A percentile compares a stretch with the other conserved stretches of the same genome.
Evolutionary conservation across 1,284 basidiomycete species (phyloP).

Genomic region (Sutorius eximius): DNA sequence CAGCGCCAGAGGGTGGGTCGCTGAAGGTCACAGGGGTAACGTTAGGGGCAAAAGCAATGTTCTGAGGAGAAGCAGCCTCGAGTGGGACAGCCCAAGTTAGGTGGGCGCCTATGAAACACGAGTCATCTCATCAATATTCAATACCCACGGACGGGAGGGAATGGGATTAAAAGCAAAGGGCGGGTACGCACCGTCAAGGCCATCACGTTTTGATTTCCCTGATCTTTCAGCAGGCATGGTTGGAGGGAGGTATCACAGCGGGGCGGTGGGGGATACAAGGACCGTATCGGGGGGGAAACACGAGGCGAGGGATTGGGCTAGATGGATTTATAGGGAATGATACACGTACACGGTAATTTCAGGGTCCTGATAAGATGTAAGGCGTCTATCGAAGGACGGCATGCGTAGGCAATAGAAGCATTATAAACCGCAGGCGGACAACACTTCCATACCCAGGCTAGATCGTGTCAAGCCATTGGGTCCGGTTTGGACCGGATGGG

Average conservation of each 20-base stretch:
- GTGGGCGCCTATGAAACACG: constrained; percentile 42
- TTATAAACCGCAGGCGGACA: constrained; percentile 19
- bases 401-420: constrained; percentile 35
- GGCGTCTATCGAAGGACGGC: constrained; percentile 33
- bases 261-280: constrained; percentile 13
- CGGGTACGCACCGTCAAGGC: constrained; percentile 42
- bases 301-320: constrained; percentile 23
- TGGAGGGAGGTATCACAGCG: constrained; percentile 28
- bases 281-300: constrained; percentile 26
- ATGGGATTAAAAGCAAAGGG: not conserved
- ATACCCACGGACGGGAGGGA: not conserved
- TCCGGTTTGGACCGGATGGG: constrained; percentile 23
- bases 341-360: constrained; percentile 39
- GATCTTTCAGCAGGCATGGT: constrained; percentile 59
- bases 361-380: constrained; percentile 37
- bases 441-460: constrained; percentile 29
- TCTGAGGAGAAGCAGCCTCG: constrained; percentile 43
- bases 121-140: constrained; percentile 20
- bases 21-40: constrained; percentile 62
- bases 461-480: constrained; percentile 12
- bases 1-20: constrained; percentile 40
- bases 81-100: constrained; percentile 53
- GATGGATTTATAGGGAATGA: constrained; percentile 35
- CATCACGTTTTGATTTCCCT: constrained; percentile 44
- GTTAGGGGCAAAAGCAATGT: constrained; percentile 58